Base-by-base conservation (phyloP, 2,329 filamentous ascomycete genomes). In the Stachybotrys echinatus region DNA sequence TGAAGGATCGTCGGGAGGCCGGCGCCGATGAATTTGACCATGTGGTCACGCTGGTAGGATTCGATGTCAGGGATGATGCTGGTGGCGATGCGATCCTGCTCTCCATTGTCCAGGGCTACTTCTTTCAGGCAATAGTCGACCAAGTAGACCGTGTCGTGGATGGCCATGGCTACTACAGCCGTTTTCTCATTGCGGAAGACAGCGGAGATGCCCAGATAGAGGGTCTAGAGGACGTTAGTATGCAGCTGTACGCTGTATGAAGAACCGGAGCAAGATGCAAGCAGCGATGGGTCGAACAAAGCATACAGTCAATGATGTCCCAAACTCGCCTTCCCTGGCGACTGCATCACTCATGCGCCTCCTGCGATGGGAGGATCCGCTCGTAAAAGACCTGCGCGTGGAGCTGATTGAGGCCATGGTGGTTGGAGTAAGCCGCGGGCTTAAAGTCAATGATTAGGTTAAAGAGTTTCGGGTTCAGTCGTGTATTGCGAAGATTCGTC, bases 131-230 rank as follows among this genome's bases (percentile, higher is more conserved):
- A 79, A 60, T 87, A 91, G 63, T 92, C 87, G 42, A 89, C 74
- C 20, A 87, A 80, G 62, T 92, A 92, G 4, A 85, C 84, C 6
- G 82, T 81, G 61, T 92, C 87, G 54, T 89, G 87, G 54, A 87
- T 78, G 4, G 85, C 86, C 45, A 91, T 72, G 14, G 85, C 83
- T 21, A 89, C 74, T 5, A 79, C 76, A 12, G 82, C 73, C 1
- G 75, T 75, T 47, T 73, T 70, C 50, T 79, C 71, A 27, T 79
- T 71, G 2, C 71, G 65, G 45, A 76, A 70, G 45, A 77, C 70
- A 39, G 79, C 79, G 4, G 84, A 82, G 31, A 87, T 78, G 49
- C 85, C 85, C 40, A 83, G 65, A 56, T 79, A 88, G 45, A 87
- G 73, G 6, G 76, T 76, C 79, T 83, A 39, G 23, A 19, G 23